Evolutionary conservation across 345 rosid genomes (phyloP).

Genomic region (Nephelium lappaceum): DNA sequence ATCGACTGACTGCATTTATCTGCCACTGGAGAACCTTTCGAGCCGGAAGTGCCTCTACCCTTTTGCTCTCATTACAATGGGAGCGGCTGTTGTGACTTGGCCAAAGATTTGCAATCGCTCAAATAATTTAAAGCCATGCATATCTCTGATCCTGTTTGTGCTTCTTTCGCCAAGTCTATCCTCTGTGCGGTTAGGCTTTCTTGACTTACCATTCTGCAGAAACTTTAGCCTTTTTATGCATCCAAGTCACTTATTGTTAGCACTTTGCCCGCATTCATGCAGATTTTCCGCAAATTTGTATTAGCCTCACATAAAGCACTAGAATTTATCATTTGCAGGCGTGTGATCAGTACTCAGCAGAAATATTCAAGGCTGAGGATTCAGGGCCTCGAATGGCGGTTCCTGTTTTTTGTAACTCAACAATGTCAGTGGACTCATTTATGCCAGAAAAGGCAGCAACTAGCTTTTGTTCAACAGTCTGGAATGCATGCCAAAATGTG

Average conservation of each 20-base stretch:
- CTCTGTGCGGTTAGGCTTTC: slow-evolving; percentile 68
- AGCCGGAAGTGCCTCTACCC: slow-evolving; percentile 46
- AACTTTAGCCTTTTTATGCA: neutral
- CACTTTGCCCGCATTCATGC: too few relatives aligned
- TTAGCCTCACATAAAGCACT: neutral
- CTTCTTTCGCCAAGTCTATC: slow-evolving; percentile 61
- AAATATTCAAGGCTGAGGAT: slow-evolving; percentile 47
- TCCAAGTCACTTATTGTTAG: neutral
- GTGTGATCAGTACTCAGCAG: slow-evolving; percentile 86
- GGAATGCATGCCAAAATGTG: slow-evolving; percentile 75
- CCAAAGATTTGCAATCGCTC: slow-evolving; percentile 57
- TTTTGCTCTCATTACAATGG: slow-evolving; percentile 77
- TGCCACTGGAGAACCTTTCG: slow-evolving; percentile 54
- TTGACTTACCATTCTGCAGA: neutral
- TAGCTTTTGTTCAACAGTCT: slow-evolving; percentile 69
- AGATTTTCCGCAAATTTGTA: neutral
- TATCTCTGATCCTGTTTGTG: slow-evolving; percentile 61
- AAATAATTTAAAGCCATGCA: slow-evolving; percentile 70
- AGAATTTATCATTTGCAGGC: slow-evolving; percentile 40
- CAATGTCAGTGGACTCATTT: slow-evolving; percentile 49
- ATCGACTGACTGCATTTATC: neutral
- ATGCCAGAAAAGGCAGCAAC: slow-evolving; percentile 45
- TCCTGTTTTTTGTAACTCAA: slow-evolving; percentile 80
- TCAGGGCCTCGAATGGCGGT: slow-evolving; percentile 44
- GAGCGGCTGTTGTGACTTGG: slow-evolving; percentile 74